Percentiles rank a stretch among this genome's conserved stretches.
These are phyloP conservation scores for Escallonia rubra DNA, from an alignment of 129 eudicot genomes.

Conservation along the genomic window DNA sequence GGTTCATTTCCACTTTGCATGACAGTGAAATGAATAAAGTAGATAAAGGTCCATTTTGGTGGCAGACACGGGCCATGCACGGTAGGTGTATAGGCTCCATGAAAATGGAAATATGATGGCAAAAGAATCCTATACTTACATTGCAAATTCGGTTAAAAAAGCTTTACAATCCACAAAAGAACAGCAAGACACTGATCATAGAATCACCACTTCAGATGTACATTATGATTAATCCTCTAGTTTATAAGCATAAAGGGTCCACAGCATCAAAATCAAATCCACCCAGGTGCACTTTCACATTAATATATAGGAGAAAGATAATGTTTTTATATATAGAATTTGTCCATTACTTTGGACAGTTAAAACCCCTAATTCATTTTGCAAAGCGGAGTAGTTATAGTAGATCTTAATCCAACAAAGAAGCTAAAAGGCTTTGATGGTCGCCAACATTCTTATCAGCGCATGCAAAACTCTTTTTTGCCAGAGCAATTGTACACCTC, in stretches of 20 bases:
- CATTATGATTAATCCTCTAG: constrained; percentile 3
- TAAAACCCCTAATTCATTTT: background rate
- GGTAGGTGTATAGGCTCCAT: constrained; percentile 38
- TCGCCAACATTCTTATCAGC: background rate
- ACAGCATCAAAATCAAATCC: too few relatives aligned
- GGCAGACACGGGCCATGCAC: constrained; percentile 72
- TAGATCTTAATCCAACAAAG: constrained; percentile 42
- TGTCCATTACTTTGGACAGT: constrained; percentile 12
- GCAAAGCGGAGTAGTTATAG: background rate
- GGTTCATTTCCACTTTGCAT: background rate
- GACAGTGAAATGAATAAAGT: background rate
- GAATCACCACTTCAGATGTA: constrained; percentile 12
- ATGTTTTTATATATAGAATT: background rate
- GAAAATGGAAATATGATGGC: constrained; percentile 26
- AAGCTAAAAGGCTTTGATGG: constrained; percentile 46
- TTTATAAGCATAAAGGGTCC: too few relatives aligned
- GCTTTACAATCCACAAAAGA: constrained; percentile 5
- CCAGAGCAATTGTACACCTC: too few relatives aligned
- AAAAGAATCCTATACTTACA: constrained; percentile 8
- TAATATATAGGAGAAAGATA: background rate
- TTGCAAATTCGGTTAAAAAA: constrained; percentile 11
- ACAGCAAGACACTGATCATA: background rate
- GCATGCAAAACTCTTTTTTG: too few relatives aligned
- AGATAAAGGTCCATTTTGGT: constrained; percentile 33
- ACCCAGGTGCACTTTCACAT: background rate